Percentiles rank a stretch among this genome's conserved stretches.
Conservation (phyloP, 345 rosid genomes). For the Firmiana major region DNA sequence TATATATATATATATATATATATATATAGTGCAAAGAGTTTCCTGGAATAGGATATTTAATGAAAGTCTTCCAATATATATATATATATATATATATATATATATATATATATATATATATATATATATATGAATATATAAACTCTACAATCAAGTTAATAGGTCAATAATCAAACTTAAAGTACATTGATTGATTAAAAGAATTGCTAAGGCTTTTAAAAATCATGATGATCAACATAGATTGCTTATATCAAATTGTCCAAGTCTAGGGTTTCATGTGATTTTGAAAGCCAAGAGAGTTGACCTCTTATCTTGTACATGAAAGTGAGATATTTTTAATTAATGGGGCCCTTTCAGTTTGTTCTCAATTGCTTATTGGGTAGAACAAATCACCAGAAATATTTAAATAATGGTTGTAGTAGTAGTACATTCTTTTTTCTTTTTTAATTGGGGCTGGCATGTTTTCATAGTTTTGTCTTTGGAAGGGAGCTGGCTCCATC, state of each 20-base stretch:
- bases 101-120: too few species aligned
- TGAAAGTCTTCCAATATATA: neutral
- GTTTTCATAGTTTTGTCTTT: neutral
- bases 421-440: neutral
- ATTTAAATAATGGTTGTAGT: neutral
- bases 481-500: neutral
- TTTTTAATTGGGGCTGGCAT: neutral
- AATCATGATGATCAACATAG: neutral
- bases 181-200: neutral
- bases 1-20: too few species aligned
- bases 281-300: neutral
- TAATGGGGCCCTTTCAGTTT: neutral
- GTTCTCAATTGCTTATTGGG: neutral
- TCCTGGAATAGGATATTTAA: neutral
- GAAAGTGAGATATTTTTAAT: neutral
- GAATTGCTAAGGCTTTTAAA: neutral
- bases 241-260: neutral
- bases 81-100: too few species aligned
- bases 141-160: neutral
- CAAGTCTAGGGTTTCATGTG: neutral
- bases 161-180: neutral
- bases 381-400: neutral
- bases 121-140: too few species aligned
- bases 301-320: too few species aligned
- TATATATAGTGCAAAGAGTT: neutral